These are phyloP conservation scores for Furcasterigmium furcatum DNA, from an alignment of 2,329 filamentous ascomycete species.

Conservation along the genomic window DNA sequence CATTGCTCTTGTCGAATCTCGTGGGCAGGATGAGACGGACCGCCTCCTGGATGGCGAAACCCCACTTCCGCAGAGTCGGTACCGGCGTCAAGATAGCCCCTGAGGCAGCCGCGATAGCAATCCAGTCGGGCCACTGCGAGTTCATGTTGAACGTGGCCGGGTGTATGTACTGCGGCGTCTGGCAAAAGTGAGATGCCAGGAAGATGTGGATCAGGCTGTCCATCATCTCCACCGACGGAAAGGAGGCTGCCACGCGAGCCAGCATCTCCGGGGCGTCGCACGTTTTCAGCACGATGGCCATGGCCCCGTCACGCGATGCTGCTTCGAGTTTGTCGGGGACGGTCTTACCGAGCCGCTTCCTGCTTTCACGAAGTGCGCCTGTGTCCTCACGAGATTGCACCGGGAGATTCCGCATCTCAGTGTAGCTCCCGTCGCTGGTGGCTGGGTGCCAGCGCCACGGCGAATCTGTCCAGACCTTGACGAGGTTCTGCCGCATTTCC, in stretches of 20 bases:
- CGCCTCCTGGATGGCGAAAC: constrained; percentile 51
- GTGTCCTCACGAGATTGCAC: constrained; percentile 34
- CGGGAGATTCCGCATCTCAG: constrained; percentile 41
- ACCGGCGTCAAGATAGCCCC: constrained; percentile 58
- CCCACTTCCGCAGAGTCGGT: constrained; percentile 57
- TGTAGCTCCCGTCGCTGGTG: constrained; percentile 38
- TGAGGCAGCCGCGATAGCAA: constrained; percentile 57
- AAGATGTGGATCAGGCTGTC: constrained; percentile 61
- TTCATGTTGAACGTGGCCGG: constrained; percentile 56
- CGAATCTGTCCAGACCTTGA: constrained; percentile 46
- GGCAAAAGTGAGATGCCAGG: constrained; percentile 51
- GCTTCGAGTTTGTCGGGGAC: constrained; percentile 40
- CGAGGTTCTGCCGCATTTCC: constrained; percentile 42
- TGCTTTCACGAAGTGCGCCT: constrained; percentile 33
- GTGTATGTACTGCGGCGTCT: constrained; percentile 60
- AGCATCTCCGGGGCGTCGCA: constrained; percentile 48
- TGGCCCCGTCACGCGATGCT: constrained; percentile 55
- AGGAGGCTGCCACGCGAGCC: constrained; percentile 54
- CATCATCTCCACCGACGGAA: constrained; percentile 57
- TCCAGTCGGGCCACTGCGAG: constrained; percentile 53
- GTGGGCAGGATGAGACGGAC: constrained; percentile 31
- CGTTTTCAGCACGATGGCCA: constrained; percentile 61
- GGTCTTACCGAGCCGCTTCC: constrained; percentile 29
- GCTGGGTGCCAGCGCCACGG: constrained; percentile 49
- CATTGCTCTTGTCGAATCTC: constrained; percentile 46